Percentiles rank a stretch among this genome's conserved stretches.
phyloP scores from a whole-genome alignment of 257 asterid genomes.

The Orobanche coerulescens region DNA sequence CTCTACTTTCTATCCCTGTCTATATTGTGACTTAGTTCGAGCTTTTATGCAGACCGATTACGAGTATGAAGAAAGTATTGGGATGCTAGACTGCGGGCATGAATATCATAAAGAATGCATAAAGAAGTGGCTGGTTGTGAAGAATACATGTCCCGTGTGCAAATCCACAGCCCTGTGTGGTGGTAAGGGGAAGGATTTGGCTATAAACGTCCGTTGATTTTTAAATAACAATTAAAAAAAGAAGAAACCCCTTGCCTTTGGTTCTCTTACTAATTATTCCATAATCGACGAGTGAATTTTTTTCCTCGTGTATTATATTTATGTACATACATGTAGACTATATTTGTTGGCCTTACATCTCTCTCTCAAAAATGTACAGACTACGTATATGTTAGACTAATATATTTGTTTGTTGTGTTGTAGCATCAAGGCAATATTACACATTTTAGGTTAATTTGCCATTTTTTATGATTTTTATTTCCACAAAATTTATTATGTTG shows the following conservation, averaged over 20 bases:
- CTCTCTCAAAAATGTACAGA: constrained; percentile 35
- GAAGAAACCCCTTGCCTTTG: constrained; percentile 13
- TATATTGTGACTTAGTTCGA: background rate
- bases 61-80: constrained; percentile 34
- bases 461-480: background rate
- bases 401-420: constrained; percentile 17
- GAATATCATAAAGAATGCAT: constrained; percentile 59
- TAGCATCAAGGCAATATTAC: constrained; percentile 11
- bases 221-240: background rate
- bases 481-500: background rate
- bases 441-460: background rate
- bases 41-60: constrained; percentile 37
- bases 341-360: constrained; percentile 26
- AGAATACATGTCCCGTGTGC: constrained; percentile 68
- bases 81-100: constrained; percentile 54
- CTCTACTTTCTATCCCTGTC: too few relatives aligned
- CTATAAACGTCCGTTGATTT: constrained; percentile 12
- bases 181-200: constrained; percentile 28
- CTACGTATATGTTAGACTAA: constrained; percentile 8
- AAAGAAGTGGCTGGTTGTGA: constrained; percentile 53
- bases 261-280: constrained; percentile 24
- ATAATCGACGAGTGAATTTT: constrained; percentile 23
- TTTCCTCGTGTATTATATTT: constrained; percentile 33
- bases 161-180: constrained; percentile 48
- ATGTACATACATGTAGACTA: constrained; percentile 41